Conservation (phyloP, 208 protist genomes). For the Naegleria lovaniensis region DNA sequence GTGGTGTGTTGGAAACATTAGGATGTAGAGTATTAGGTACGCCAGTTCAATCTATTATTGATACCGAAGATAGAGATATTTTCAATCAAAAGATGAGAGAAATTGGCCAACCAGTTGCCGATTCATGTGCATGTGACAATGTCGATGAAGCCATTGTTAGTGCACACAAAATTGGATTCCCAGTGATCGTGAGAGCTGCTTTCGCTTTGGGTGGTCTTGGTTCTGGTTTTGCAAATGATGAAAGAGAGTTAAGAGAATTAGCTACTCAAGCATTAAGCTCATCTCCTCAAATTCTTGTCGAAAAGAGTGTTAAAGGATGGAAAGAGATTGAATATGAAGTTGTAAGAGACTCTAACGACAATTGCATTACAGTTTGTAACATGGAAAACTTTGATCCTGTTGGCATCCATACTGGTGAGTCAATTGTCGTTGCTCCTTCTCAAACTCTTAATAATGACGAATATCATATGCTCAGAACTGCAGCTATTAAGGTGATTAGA, state of each 20-base stretch:
- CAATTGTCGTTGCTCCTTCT: conserved; percentile 96
- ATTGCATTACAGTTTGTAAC: conserved; percentile 99
- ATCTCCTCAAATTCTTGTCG: conserved; percentile 89
- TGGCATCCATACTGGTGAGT: conserved; percentile 96
- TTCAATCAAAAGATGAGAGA: conserved; percentile 89
- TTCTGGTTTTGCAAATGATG: conserved; percentile 86
- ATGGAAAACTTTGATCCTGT: conserved; percentile 99
- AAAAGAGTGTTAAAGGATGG: conserved; percentile 95
- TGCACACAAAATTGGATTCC: conserved; percentile 78
- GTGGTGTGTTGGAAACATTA: conserved; percentile 81
- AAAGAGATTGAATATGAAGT: conserved; percentile 99
- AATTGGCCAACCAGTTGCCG: conserved; percentile 85
- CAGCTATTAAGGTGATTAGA: conserved; percentile 52
- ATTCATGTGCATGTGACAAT: conserved; percentile 63
- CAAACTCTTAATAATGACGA: conserved; percentile 92
- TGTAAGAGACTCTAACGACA: conserved; percentile 92
- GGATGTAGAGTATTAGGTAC: conserved; percentile 90
- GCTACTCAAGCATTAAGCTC: conserved; percentile 60
- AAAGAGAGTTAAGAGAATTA: conserved; percentile 43
- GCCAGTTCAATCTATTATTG: conserved; percentile 82
- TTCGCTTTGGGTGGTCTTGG: conserved; percentile 95
- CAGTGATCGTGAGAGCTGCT: conserved; percentile 94
- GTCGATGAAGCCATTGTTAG: conserved; percentile 62
- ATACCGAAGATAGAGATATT: conserved; percentile 93
- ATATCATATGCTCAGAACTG: conserved; percentile 93